Evolutionary conservation across 139 green algal species (phyloP).

Genomic region (Astrephomene gubernaculifera): DNA sequence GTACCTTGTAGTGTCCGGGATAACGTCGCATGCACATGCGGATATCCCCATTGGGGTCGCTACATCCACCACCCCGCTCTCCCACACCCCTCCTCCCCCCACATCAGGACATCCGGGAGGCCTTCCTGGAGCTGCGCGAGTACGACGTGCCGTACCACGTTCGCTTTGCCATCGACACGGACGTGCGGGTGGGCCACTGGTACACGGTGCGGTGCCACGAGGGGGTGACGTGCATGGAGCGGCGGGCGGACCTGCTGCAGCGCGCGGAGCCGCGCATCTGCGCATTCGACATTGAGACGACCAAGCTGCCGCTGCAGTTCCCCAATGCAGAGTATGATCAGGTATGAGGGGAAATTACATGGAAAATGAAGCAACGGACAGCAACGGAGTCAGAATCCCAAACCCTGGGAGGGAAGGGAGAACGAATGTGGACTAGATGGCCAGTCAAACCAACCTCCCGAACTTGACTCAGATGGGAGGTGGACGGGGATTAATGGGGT

Average conservation of each 20-base stretch:
- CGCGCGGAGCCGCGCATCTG: slow-evolving; percentile 90
- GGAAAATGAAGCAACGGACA: no score
- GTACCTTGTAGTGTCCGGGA: no score
- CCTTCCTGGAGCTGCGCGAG: slow-evolving; percentile 92
- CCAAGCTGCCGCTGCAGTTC: slow-evolving; percentile 99
- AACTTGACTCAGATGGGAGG: no score
- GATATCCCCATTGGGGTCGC: neutral
- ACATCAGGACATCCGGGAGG: slow-evolving; percentile 40
- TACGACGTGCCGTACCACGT: slow-evolving; percentile 98
- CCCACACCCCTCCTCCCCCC: neutral
- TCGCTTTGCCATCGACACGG: slow-evolving; percentile 93
- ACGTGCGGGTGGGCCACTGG: slow-evolving; percentile 92
- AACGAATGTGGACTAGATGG: no score
- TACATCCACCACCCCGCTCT: neutral
- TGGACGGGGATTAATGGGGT: no score
- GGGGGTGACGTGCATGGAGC: slow-evolving; percentile 69
- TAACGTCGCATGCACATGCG: no score
- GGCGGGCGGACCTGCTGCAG: slow-evolving; percentile 84
- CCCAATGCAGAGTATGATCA: slow-evolving; percentile 96
- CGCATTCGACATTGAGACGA: slow-evolving; percentile 99
- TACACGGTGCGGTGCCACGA: slow-evolving; percentile 80
- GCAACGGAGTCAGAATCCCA: no score
- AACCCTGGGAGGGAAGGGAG: no score
- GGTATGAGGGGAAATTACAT: slow-evolving; percentile 59
- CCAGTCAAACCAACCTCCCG: no score